Percentiles rank a stretch among this genome's conserved stretches.
Evolutionary conservation across 768 basidiomycete genomes (phyloP).

Genomic region (Boletellus emodensis): DNA sequence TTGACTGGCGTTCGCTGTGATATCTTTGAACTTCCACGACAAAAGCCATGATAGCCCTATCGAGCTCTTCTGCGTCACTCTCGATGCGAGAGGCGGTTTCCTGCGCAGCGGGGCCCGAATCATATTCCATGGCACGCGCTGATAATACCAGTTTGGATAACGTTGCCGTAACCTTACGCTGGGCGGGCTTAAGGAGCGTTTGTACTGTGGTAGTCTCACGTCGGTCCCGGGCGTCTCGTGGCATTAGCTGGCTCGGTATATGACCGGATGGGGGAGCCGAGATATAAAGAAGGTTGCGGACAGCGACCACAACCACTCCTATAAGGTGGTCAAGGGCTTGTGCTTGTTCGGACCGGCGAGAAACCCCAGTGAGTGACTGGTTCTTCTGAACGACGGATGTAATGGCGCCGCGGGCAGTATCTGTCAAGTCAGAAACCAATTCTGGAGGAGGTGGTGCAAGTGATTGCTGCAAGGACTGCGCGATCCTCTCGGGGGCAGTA

Average conservation of each 20-base stretch:
- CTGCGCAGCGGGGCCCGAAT: constrained; percentile 57
- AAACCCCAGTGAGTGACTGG: constrained; percentile 43
- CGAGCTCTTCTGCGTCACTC: constrained; percentile 71
- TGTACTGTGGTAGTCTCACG: constrained; percentile 44
- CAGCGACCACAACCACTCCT: constrained; percentile 58
- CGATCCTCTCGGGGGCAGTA: constrained; percentile 65
- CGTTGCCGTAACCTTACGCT: constrained; percentile 84
- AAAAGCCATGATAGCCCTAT: constrained; percentile 65
- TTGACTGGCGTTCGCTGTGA: constrained; percentile 34
- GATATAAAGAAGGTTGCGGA: constrained; percentile 73
- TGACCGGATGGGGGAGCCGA: constrained; percentile 58
- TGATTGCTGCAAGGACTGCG: constrained; percentile 58
- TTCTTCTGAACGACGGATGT: constrained; percentile 55
- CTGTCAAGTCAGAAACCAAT: constrained; percentile 57
- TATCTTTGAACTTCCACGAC: constrained; percentile 64
- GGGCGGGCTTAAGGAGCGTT: constrained; percentile 70
- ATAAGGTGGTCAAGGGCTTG: constrained; percentile 61
- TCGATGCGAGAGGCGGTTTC: constrained; percentile 71
- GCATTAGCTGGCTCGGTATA: constrained; percentile 53
- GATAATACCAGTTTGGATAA: constrained; percentile 86
- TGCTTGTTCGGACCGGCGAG: constrained; percentile 52
- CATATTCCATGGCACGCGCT: constrained; percentile 84
- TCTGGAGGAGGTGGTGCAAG: constrained; percentile 57
- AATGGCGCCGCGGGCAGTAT: constrained; percentile 56
- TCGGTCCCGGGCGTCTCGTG: constrained; percentile 45